A percentile compares a stretch with the other conserved stretches of the same genome.
Conservation (phyloP, 176 grass and related monocot genomes). For the Pontederia crassipes region DNA sequence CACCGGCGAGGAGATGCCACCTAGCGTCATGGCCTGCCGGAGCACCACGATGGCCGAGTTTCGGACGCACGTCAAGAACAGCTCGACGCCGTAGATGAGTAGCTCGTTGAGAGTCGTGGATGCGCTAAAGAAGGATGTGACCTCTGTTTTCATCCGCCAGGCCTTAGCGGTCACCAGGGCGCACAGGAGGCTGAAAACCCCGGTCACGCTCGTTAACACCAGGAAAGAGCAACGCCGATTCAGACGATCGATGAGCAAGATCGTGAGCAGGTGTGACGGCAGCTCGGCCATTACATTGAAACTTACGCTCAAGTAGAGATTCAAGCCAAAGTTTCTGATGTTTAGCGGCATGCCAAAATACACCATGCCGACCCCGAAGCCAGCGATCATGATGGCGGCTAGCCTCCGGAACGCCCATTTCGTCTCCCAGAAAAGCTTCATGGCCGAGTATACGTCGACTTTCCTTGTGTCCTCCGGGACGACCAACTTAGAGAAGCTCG, state of each 20-base stretch:
- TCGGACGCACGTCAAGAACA: conserved; percentile 75
- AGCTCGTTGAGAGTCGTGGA: conserved; percentile 55
- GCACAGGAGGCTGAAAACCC: conserved; percentile 41
- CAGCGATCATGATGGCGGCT: neutral
- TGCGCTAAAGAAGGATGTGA: conserved; percentile 52
- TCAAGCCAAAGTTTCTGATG: neutral
- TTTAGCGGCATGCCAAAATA: neutral
- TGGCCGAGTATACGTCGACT: neutral
- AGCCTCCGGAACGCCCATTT: neutral
- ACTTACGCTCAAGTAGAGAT: neutral
- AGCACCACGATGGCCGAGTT: conserved; percentile 59
- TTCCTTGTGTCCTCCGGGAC: neutral
- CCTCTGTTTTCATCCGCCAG: conserved; percentile 46
- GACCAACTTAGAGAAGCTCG: neutral
- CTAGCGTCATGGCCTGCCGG: too few species aligned
- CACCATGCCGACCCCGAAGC: neutral
- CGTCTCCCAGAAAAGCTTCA: neutral
- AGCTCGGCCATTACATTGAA: neutral
- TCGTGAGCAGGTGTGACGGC: neutral
- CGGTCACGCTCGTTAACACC: conserved; percentile 1
- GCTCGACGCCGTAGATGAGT: conserved; percentile 66
- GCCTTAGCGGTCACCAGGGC: conserved; percentile 21
- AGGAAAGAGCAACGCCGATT: neutral
- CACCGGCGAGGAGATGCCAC: too few species aligned
- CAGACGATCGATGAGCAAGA: neutral